Conservation (phyloP, 768 basidiomycete genomes). For the Coprinopsis strossmayeri region DNA sequence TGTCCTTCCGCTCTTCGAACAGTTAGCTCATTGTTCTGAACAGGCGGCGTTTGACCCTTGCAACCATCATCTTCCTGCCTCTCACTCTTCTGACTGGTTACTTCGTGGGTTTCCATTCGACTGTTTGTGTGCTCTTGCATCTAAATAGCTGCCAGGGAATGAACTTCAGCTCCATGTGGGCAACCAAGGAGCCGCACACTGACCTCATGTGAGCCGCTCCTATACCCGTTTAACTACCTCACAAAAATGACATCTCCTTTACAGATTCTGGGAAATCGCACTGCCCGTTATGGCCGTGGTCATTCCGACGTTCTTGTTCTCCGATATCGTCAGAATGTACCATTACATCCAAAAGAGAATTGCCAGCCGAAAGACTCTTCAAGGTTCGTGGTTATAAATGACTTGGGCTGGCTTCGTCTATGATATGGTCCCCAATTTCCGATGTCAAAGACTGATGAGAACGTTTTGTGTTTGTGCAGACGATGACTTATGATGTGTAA, state of each 20-base stretch:
- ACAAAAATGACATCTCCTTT: not conserved
- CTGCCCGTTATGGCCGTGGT: constrained; percentile 52
- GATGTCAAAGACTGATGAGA: too few species aligned
- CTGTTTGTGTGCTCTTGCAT: not conserved
- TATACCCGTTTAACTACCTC: not conserved
- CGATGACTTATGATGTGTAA: too few species aligned
- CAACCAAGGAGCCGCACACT: constrained; percentile 29
- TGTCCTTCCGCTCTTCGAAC: not conserved
- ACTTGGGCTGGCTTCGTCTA: not conserved
- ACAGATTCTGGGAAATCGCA: constrained; percentile 63
- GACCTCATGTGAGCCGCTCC: constrained; percentile 38
- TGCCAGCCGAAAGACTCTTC: constrained; percentile 17
- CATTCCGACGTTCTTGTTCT: constrained; percentile 43
- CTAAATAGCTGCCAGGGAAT: constrained; percentile 40
- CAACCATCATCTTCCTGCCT: constrained; percentile 66
- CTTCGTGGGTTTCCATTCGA: constrained; percentile 30
- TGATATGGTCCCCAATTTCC: too few species aligned
- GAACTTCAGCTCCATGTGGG: constrained; percentile 54
- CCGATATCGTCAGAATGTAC: constrained; percentile 39
- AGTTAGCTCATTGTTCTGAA: constrained; percentile 3
- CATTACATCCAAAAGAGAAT: constrained; percentile 43
- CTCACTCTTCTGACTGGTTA: constrained; percentile 66
- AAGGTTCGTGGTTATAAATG: not conserved
- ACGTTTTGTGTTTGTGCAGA: too few species aligned
- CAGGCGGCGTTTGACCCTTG: constrained; percentile 60